A percentile compares a stretch with the other conserved stretches of the same genome.
phyloP scores from a whole-genome alignment of 768 basidiomycete species.

The Zangia roseola region DNA sequence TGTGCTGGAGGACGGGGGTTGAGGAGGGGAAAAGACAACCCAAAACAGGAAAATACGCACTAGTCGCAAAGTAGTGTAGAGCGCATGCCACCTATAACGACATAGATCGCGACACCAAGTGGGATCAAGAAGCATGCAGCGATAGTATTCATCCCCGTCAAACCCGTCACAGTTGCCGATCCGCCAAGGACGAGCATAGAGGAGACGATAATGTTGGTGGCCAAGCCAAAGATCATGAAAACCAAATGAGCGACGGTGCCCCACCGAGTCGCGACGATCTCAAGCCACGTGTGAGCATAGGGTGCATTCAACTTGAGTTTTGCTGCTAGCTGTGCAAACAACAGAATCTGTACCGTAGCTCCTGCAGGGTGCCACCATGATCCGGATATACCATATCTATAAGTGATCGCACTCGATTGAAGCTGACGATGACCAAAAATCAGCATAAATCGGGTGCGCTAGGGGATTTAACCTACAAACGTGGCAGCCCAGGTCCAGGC shows the following conservation, averaged over 20 bases:
- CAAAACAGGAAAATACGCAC: slow-evolving; percentile 39
- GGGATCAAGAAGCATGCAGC: slow-evolving; percentile 93
- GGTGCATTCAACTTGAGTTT: slow-evolving; percentile 93
- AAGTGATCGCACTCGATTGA: slow-evolving; percentile 82
- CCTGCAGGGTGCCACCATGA: slow-evolving; percentile 93
- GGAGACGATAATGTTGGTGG: slow-evolving; percentile 91
- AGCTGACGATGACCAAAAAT: slow-evolving; percentile 44
- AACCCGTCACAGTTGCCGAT: slow-evolving; percentile 80
- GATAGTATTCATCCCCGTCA: slow-evolving; percentile 89
- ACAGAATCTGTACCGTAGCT: slow-evolving; percentile 83
- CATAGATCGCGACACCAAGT: slow-evolving; percentile 84
- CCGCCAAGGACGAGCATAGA: slow-evolving; percentile 80
- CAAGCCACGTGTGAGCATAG: slow-evolving; percentile 82
- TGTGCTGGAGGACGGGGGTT: slow-evolving; percentile 48
- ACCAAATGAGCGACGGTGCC: slow-evolving; percentile 75
- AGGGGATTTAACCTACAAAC: slow-evolving; percentile 37
- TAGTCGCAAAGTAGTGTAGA: slow-evolving; percentile 86
- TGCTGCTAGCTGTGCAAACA: slow-evolving; percentile 90
- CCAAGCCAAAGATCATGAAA: slow-evolving; percentile 91
- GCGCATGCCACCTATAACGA: slow-evolving; percentile 84
- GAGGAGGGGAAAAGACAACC: neutral
- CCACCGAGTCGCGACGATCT: slow-evolving; percentile 82
- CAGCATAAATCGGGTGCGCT: neutral
- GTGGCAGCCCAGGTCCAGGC: slow-evolving; percentile 94
- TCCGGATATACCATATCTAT: slow-evolving; percentile 81